Evolutionary conservation across 129 eudicot genomes (phyloP), one percentile per base, ranked within the genome.

Genomic region (Flaveria bidentis): DNA sequence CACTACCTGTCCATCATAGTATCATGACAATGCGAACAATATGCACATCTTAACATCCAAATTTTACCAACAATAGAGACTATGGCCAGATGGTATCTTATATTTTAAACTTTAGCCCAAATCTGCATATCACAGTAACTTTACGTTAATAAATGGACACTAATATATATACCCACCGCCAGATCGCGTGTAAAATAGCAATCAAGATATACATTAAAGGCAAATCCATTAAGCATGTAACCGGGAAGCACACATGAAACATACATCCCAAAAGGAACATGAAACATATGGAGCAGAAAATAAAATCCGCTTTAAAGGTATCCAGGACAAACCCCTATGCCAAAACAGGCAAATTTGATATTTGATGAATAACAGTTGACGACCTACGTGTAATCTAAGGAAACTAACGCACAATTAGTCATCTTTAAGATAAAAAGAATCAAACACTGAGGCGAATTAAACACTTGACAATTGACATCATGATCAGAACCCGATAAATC

Each of bases 331-430:
- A 6, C 60, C 23, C 23, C 9, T n/a, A 4, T n/a, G 23, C 60
- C 60, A 52, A 52, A 52, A n/a, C 60, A 52, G 25, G 60, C 23
- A 52, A 52, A 52, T 5, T 52, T 52, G 60, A 52, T 52, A n/a
- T n/a, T 4, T 52, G 2, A 8, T 23, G 22, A n/a, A 52, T 52
- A 52, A 52, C 6, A 10, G 22, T 5, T 23, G n/a, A 0, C 60
- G 6, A n/a, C 23, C 60, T 5, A 52, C 60, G 1, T 52, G 60
- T 52, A 4, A 67, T 41, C 52, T 14, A 72, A 13, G 20, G 4
- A 72, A 72, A 53, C 67, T 55, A 55, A 72, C 11, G 13, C 33
- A 18, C 28, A 73, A 36, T 20, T 18, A 73, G 22, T 11, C 68
- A 57, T 41, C 26, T 36, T 72, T 20, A 72, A 30, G 3, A n/a